Evolutionary conservation across 1,284 basidiomycete genomes (phyloP), one percentile per base, ranked within the genome.

Genomic region (Austroboletus niveus): DNA sequence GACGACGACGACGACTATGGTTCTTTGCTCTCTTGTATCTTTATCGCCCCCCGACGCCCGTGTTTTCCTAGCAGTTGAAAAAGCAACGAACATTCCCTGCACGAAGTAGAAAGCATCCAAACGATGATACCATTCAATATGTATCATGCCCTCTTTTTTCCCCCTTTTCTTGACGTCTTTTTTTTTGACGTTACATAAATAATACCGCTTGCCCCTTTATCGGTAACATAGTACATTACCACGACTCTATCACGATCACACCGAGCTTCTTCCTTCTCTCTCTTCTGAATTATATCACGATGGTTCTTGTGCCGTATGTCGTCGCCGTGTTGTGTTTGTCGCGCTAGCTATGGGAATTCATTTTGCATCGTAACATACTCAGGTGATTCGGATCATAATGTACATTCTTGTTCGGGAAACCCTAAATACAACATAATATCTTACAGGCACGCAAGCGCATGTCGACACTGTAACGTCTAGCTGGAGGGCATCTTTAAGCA

Each of bases 401-500:
- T 24, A 32, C 45, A 42, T 34, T 3, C 7, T 12, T 4, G 32
- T 34, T 11, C 32, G 32, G 10, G 7, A 9, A 34, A 34, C 32
- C 17, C 31, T n/a, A 14, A 11, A 36, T 20, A 4, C 2, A 34
- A 9, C 6, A 8, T 4, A 11, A 17, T 17, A 17, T 17, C 17
- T 17, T 17, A 17, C 17, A 17, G 17, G 17, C 17, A 17, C 17
- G 17, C 17, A 17, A 17, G 17, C 17, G 17, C 17, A 17, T 17
- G 17, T 17, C 17, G 17, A 17, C 17, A 17, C 17, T 6, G 32
- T 24, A 24, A 30, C 17, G 15, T 32, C 70, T 63, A 81, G 54
- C 69, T 81, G 15, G 82, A 74, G 29, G 88, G 84, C 78, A 92
- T 81, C 70, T 92, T 92, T 59, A 92, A 69, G 66, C 86, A 89